Base-by-base conservation (phyloP, 129 eudicot species). In the Flaveria linearis region DNA sequence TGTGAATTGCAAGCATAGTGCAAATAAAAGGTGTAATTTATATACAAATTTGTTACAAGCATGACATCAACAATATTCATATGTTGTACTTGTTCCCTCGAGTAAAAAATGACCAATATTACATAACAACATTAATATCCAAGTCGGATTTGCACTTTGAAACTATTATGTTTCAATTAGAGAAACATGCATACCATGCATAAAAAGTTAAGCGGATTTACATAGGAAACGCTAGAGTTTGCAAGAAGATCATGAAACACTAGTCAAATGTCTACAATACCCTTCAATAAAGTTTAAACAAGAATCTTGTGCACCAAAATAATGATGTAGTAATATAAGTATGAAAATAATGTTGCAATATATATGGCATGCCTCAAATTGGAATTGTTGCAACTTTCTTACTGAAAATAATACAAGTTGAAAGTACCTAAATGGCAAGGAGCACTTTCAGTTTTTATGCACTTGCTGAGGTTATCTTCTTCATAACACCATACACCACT, bases 401-500 rank as follows among this genome's bases (percentile, higher is more conserved):
- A 58, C 22, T 11, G 30, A 14, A 57, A 57, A 45, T 63, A 58
- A 22, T 66, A 52, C 25, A 22, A 64, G 74, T 20, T 25, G 71
- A 71, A 71, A 33, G 12, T 85, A 88, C 94, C 86, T 74, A 86
- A 80, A 49, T 63, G 72, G 84, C 56, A 73, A 15, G 85, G 65
- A 76, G 47, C 49, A 72, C 77, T 85, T 55, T 82, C 84, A 53
- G 77, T 77, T 72, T 69, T 60, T 78, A 81, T 58, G 83, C 86
- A 75, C 45, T 76, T 85, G 57, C 71, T 69, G 9, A 79, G 56
- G 73, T 63, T 82, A 75, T 86, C 87, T 68, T 84, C 79, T 76
- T 72, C 84, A 67, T 71, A 86, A 78, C 89, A 75, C 73, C 88
- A 82, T 71, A 86, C 86, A 68, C 86, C 83, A 82, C 83, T 86